Evolutionary conservation across 768 basidiomycete genomes (phyloP), one percentile per base, ranked within the genome.

Genomic region (Leccinum longicurvipes): DNA sequence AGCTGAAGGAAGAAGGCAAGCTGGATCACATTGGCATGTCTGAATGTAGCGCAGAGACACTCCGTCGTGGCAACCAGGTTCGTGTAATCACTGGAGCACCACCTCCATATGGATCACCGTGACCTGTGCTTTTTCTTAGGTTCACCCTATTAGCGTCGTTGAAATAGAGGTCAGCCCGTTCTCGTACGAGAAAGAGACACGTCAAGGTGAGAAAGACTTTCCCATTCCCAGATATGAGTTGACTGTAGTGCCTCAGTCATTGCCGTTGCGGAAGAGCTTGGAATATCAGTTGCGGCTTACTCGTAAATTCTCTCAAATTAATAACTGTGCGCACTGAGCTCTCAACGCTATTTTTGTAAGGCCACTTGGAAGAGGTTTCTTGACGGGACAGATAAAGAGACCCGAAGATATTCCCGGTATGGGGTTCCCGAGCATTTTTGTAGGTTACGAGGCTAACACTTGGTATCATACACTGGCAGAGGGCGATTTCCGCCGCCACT

Each of bases 91-190:
- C 19, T 1, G 15, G 21, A 24, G 3, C 12, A 19, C 5, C 10
- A 17, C 15, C 6, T 32, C 14, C 14, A 28, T 44, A 12, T 31
- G 31, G 23, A 17, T 58, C 32, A 9, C 8, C 27, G 17, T 17
- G 5, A 34, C n/a, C n/a, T n/a, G n/a, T n/a, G 1, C 29, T 50
- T 9, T 46, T 24, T 19, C 9, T 6, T 47, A 84, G 79, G 72
- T 85, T 10, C 73, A 79, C 45, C 82, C 81, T 2, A 77, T 87
- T 55, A 74, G 80, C 12, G 74, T 79, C 15, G 82, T 84, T 8
- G 86, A 89, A 66, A 85, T 88, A 50, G 88, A 89, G 66, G 71
- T 85, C 41, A 85, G 82, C 61, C 77, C 81, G 2, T 86, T 82
- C 77, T 74, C 79, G 2, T 83, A 82, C 50, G 81, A 82, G 56